Evolutionary conservation across 176 grass and related monocot genomes (phyloP), one percentile per base, ranked within the genome.

Genomic region (Lolium multiflorum): DNA sequence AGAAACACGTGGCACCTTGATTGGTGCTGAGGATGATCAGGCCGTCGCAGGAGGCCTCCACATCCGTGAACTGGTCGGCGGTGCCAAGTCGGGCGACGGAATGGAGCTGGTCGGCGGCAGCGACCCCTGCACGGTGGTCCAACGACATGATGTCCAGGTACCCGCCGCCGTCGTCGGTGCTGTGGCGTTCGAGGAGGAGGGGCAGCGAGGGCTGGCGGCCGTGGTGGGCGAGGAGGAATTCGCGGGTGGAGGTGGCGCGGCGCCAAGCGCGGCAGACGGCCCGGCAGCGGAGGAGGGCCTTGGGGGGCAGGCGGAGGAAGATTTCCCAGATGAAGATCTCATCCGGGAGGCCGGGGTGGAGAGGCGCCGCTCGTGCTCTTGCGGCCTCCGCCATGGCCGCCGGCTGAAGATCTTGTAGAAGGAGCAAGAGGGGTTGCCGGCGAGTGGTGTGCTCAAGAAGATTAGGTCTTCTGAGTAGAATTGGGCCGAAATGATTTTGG

Each of bases 1-100:
- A 62, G 10, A 62, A 13, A 25, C 11, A 64, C 61, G 11, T 13
- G 24, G 15, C 25, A 35, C 63, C 59, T 0, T 1, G 26, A 37
- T 1, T 1, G 8, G 26, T 20, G 17, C 8, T 3, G 68, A 71
- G 3, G 68, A 72, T 21, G 39, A 72, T 9, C 8, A 46, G 69
- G 17, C 68, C 68, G 9, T 69, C 66, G 37, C 66, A 68, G 35
- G 65, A 69, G 3, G 66, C 66, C 37, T 10, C 37, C 0, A 41
- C 9, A 11, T 10, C 0, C 18, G 1, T 44, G 68, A 13, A 12
- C 3, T 1, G 0, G 39, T 0, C 9, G 0, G 0, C 0, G 63
- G 13, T 3, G 20, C 0, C 39, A 21, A 71, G 0, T 43, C 37
- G 67, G 35, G 37, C 67, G 9, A 71, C 38, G 1, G 37, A 2